Evolutionary conservation across 2,329 filamentous ascomycete species (phyloP).

Genomic region (Aspergillus oerlinghausenensis): DNA sequence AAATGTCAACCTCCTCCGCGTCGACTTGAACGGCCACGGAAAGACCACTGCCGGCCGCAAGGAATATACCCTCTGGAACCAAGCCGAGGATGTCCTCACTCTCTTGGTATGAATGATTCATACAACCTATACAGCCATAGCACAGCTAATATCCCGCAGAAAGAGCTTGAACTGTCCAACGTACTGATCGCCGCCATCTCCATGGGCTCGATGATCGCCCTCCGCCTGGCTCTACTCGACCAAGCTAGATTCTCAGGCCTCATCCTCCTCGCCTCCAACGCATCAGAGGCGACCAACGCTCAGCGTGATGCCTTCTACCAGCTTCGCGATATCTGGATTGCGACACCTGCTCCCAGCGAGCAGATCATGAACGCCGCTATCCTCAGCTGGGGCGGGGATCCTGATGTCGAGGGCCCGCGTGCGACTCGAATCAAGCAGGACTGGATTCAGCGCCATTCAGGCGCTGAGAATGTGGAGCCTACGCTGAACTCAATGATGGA

Average conservation of each 20-base stretch:
- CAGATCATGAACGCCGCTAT: slow-evolving; percentile 2
- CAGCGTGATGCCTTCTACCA: neutral
- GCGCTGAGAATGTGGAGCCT: neutral
- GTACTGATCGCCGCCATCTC: neutral
- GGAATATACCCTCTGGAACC: slow-evolving; percentile 1
- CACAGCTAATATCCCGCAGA: neutral
- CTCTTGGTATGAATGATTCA: neutral
- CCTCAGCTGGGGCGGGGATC: slow-evolving; percentile 1
- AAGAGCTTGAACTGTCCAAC: neutral
- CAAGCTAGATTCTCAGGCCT: neutral
- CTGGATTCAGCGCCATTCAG: slow-evolving; percentile 1
- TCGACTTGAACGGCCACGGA: neutral
- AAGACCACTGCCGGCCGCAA: neutral
- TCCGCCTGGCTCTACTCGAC: neutral
- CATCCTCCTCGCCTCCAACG: neutral
- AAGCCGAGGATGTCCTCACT: slow-evolving; percentile 1
- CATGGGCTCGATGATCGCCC: slow-evolving; percentile 3
- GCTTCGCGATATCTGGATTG: slow-evolving; percentile 1
- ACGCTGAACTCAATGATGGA: neutral
- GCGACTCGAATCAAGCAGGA: neutral
- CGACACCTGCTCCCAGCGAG: slow-evolving; percentile 1
- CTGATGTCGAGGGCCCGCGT: neutral
- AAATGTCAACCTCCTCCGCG: neutral
- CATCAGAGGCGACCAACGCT: neutral
- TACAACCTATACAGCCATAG: neutral